Conservation (phyloP, 192 early-diverging fungal species). For the Backusella liffmaniae region DNA sequence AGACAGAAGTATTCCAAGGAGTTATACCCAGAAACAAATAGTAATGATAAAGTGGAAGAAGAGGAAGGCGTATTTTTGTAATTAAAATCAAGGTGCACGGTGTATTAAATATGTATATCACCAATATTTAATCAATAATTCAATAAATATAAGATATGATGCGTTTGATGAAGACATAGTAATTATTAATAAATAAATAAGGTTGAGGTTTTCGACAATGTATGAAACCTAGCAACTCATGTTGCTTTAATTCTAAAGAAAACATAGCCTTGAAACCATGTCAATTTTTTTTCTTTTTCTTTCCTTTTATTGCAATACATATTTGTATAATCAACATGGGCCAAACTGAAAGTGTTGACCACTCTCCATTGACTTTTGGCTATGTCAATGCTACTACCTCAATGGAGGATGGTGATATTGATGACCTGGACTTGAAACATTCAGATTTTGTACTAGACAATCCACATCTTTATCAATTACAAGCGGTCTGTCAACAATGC, state of each 20-base stretch:
- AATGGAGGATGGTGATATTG: background rate
- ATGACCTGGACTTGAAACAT: background rate
- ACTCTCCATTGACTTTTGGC: constrained; percentile 8
- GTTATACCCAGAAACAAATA: constrained; percentile 3
- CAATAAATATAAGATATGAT: background rate
- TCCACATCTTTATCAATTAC: constrained; percentile 1
- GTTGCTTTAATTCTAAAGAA: background rate
- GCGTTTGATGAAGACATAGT: background rate
- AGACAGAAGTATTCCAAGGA: background rate
- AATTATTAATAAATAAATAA: background rate
- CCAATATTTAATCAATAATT: background rate
- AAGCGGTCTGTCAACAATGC: background rate
- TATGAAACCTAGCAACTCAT: background rate
- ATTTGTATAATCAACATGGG: constrained; percentile 1
- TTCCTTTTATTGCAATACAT: background rate
- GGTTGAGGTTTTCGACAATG: background rate
- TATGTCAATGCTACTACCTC: background rate
- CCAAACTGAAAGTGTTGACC: constrained; percentile 1
- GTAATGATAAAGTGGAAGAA: background rate
- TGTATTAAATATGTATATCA: background rate
- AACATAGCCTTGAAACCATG: background rate
- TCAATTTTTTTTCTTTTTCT: background rate
- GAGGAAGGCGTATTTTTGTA: constrained; percentile 13
- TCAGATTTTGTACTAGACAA: constrained; percentile 8
- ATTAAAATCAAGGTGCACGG: background rate